Evolutionary conservation across 176 grass and related monocot species (phyloP).

Genomic region (Cymbopogon citratus): DNA sequence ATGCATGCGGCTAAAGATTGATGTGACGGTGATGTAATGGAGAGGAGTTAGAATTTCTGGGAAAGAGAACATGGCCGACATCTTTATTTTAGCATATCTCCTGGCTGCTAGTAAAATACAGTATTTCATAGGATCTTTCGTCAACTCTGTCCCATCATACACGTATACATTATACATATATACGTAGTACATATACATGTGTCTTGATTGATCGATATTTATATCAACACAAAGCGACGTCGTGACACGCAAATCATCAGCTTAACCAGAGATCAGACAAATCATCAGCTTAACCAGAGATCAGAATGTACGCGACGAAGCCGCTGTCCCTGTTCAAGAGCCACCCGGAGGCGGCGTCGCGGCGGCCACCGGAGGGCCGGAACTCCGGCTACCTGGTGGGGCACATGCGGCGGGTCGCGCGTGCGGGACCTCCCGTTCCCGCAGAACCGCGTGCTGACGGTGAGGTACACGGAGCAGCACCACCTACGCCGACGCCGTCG

Average conservation of each 20-base stretch:
- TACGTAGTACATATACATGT: too few species aligned
- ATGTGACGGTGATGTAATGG: too few species aligned
- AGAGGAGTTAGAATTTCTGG: too few species aligned
- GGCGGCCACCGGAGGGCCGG: constrained; percentile 22
- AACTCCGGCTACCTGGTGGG: constrained; percentile 44
- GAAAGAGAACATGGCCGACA: too few species aligned
- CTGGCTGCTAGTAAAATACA: too few species aligned
- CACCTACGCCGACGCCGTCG: constrained; percentile 20
- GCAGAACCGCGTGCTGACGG: constrained; percentile 47
- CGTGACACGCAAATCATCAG: neutral
- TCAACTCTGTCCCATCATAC: neutral
- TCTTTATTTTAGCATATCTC: neutral
- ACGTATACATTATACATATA: neutral
- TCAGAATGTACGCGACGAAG: constrained; percentile 51
- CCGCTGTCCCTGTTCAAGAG: constrained; percentile 38
- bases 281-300: neutral
- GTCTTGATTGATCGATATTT: neutral
- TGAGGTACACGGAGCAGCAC: constrained; percentile 27
- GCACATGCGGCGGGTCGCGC: constrained; percentile 20
- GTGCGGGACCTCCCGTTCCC: constrained; percentile 55
- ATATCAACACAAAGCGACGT: neutral
- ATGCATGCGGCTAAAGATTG: too few species aligned
- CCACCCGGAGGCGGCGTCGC: constrained; percentile 18
- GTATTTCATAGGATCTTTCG: neutral
- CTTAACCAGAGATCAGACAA: neutral